These are phyloP conservation scores for Boletus bicolor DNA, from an alignment of 768 basidiomycete species.

Conservation along the genomic window DNA sequence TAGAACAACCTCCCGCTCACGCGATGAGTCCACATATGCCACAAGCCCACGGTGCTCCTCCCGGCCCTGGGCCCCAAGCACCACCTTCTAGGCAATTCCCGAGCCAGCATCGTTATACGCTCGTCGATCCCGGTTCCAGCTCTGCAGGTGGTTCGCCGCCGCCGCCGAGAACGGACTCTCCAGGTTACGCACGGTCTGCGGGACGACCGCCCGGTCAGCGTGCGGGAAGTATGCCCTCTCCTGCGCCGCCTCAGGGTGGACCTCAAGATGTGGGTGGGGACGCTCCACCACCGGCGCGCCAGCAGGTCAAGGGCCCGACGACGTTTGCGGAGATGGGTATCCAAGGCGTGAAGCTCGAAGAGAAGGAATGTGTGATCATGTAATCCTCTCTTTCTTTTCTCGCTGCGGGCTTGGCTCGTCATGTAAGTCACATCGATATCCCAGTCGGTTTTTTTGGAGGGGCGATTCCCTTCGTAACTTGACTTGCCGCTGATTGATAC, in stretches of 20 bases:
- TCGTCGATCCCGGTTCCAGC: conserved; percentile 39
- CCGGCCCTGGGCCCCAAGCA: conserved; percentile 2
- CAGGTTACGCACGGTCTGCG: conserved; percentile 26
- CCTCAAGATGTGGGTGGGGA: neutral
- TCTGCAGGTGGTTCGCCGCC: conserved; percentile 10
- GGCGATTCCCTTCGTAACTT: too few relatives aligned
- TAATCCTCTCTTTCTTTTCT: conserved; percentile 32
- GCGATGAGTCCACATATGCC: conserved; percentile 2
- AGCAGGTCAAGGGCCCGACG: conserved; percentile 44
- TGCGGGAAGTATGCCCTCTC: conserved; percentile 18
- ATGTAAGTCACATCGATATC: conserved; percentile 51
- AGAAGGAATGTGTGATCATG: conserved; percentile 88
- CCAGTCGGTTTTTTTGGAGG: too few relatives aligned
- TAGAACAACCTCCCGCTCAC: conserved; percentile 10
- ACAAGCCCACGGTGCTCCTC: neutral
- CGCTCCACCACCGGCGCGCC: neutral
- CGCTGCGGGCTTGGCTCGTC: conserved; percentile 26
- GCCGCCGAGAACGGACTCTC: conserved; percentile 19
- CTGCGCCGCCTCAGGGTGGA: conserved; percentile 5
- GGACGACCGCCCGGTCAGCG: conserved; percentile 35
- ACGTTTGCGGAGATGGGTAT: conserved; percentile 97
- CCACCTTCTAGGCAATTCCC: conserved; percentile 28
- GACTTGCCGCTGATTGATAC: too few relatives aligned
- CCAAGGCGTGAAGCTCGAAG: conserved; percentile 68
- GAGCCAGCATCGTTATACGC: conserved; percentile 44